Evolutionary conservation across 116 monocot genomes (phyloP).

Genomic region (Zostera marina): DNA sequence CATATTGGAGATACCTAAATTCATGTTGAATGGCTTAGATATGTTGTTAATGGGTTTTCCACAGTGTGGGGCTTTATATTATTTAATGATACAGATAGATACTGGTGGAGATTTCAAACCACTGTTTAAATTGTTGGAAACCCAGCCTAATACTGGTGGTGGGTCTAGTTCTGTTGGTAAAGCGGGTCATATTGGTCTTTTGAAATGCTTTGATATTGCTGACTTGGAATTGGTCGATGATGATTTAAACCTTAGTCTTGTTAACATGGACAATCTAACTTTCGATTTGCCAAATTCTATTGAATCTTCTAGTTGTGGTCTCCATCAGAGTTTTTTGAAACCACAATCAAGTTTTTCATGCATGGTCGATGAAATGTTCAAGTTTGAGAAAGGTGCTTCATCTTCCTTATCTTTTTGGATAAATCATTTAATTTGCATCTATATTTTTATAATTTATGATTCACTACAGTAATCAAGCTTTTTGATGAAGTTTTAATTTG

Average conservation of each 20-base stretch:
- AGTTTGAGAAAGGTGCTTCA: slow-evolving; percentile 38
- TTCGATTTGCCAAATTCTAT: slow-evolving; percentile 16
- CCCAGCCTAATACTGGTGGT: slow-evolving; percentile 34
- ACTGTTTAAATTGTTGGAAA: slow-evolving; percentile 65
- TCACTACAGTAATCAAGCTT: neutral
- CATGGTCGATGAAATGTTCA: slow-evolving; percentile 89
- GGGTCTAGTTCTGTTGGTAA: slow-evolving; percentile 34
- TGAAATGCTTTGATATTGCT: slow-evolving; percentile 50
- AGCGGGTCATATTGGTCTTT: slow-evolving; percentile 26
- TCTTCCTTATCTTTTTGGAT: slow-evolving; percentile 15
- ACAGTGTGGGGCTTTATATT: slow-evolving; percentile 69
- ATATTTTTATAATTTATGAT: slow-evolving; percentile 16
- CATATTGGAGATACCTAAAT: slow-evolving; percentile 59
- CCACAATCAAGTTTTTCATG: slow-evolving; percentile 64
- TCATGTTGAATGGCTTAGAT: slow-evolving; percentile 53
- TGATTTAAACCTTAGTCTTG: slow-evolving; percentile 67
- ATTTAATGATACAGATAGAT: slow-evolving; percentile 83
- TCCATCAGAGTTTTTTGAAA: slow-evolving; percentile 21
- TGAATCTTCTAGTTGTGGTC: slow-evolving; percentile 18
- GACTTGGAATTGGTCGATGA: slow-evolving; percentile 60
- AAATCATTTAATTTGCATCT: slow-evolving; percentile 24
- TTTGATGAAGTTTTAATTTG: slow-evolving; percentile 1
- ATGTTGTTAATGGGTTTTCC: slow-evolving; percentile 73
- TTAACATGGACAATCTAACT: slow-evolving; percentile 44
- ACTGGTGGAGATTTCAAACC: slow-evolving; percentile 86